Evolutionary conservation across 805 yeast genomes (phyloP), one percentile per base, ranked within the genome.

Genomic region (Kodamaea kaohsiungensis): DNA sequence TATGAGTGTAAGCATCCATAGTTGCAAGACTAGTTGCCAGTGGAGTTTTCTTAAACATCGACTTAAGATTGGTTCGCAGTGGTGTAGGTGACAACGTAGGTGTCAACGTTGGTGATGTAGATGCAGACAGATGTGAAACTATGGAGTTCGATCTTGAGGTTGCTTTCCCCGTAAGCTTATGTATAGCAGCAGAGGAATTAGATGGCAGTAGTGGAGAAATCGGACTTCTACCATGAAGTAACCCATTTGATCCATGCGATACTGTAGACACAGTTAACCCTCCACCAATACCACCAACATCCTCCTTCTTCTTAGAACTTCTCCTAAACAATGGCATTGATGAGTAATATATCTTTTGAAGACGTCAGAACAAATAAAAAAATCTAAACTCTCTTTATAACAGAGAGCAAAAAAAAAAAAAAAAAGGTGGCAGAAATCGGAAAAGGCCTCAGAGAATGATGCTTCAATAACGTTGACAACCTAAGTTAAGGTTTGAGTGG

Each of bases 121-220:
- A 37, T 22, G 25, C 25, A 4, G 25, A 22, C 25, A 22, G 19
- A 8, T 39, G 46, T 1, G 59, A 55, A 16, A 18, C 39, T 3
- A 51, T n/a, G 0, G 63, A 58, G 33, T 43, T 53, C 5, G 58
- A 47, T 49, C 61, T 27, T 5, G 61, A 53, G 18, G 55, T 49
- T 37, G 37, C 55, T 46, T 22, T 39, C 46, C 45, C 39, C 46
- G 25, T 18, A 2, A 42, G 6, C 15, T 30, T 30, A 17, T 46
- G 49, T 17, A 48, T 12, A 12, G 35, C 35, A 8, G 12, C 25
- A 2, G 45, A 48, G 19, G 55, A 53, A 18, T 15, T 30, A 4
- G 40, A 10, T 7, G 54, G 38, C 48, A 33, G 48, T 15, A n/a
- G 7, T 3, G 16, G 17, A 35, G 48, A 15, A 15, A 30, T 33